These are phyloP conservation scores for Elsinoe australis DNA, from an alignment of 2,329 filamentous ascomycete species.

Conservation along the genomic window DNA sequence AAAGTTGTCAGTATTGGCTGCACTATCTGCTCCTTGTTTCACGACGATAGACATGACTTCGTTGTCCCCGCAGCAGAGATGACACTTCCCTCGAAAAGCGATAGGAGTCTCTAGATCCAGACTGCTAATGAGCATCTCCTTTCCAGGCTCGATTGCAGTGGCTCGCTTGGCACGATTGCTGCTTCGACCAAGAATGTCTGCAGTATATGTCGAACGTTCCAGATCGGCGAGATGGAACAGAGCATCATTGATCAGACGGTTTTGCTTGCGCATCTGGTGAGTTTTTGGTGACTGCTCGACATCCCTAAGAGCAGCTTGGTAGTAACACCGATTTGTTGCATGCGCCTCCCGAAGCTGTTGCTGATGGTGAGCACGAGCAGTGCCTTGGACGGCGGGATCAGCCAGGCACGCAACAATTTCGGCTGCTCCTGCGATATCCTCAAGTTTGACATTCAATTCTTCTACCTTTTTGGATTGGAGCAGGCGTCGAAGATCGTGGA, in stretches of 20 bases:
- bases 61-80: constrained; percentile 1
- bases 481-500: not conserved
- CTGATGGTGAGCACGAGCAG: not conserved
- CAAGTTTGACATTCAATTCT: not conserved
- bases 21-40: constrained; percentile 1
- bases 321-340: not conserved
- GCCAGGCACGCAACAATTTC: not conserved
- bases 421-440: not conserved
- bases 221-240: constrained; percentile 1
- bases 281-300: not conserved
- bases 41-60: constrained; percentile 1
- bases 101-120: not conserved
- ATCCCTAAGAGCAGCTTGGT: not conserved
- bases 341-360: not conserved
- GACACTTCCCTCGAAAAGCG: constrained; percentile 1
- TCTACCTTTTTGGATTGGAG: not conserved
- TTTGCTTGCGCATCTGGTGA: not conserved
- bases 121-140: not conserved
- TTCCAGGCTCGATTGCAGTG: not conserved
- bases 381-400: not conserved
- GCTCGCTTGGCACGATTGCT: constrained; percentile 2
- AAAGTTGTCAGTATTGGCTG: constrained; percentile 5
- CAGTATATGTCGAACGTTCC: not conserved
- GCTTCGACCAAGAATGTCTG: not conserved
- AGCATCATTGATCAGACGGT: not conserved